These are phyloP conservation scores for Lachnellula occidentalis DNA, from an alignment of 2,329 filamentous ascomycete genomes.

Conservation along the genomic window DNA sequence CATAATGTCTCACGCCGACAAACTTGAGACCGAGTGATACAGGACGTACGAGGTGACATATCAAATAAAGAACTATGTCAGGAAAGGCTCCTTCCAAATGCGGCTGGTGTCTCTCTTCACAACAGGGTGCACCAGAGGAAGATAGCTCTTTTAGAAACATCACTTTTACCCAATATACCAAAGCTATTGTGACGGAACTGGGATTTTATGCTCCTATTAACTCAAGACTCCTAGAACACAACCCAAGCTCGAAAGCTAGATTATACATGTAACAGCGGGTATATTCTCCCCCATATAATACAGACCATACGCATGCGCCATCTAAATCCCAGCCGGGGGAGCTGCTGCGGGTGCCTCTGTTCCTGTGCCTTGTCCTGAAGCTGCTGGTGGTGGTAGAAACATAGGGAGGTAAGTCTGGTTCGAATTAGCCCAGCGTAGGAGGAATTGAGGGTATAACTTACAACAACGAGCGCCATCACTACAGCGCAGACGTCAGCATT, in stretches of 20 bases:
- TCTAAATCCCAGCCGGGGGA: constrained; percentile 28
- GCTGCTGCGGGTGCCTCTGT: constrained; percentile 45
- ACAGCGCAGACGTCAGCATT: neutral
- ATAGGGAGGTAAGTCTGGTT: constrained; percentile 56
- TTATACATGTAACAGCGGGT: neutral
- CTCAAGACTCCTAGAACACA: neutral
- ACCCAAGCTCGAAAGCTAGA: neutral
- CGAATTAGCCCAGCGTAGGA: neutral
- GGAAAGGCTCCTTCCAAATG: no score
- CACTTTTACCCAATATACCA: no score
- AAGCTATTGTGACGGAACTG: neutral
- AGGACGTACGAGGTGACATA: no score
- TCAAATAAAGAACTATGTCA: no score
- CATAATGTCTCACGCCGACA: no score
- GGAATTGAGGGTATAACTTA: constrained; percentile 29
- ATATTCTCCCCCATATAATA: constrained; percentile 6
- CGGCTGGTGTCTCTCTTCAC: no score
- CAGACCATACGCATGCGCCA: neutral
- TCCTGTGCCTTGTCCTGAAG: constrained; percentile 31
- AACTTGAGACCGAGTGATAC: no score
- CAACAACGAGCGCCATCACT: constrained; percentile 35
- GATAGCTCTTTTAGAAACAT: no score
- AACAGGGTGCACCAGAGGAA: no score
- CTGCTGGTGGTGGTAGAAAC: constrained; percentile 52
- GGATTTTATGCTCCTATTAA: neutral